phyloP scores from a whole-genome alignment of 2,329 filamentous ascomycete species.

The Talaromyces rugulosus region DNA sequence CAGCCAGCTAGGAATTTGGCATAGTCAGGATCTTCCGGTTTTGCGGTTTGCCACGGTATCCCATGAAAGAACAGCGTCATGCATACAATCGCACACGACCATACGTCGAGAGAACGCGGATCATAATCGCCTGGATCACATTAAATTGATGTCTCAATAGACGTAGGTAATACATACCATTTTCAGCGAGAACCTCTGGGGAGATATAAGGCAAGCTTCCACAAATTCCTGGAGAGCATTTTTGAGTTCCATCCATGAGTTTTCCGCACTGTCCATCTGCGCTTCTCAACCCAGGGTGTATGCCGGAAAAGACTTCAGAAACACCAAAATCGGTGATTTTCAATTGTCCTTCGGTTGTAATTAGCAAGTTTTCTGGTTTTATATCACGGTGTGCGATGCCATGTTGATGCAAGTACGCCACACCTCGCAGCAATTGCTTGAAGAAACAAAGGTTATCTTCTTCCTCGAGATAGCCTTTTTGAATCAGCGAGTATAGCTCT shows the following conservation, averaged over 20 bases:
- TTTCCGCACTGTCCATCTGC: constrained; percentile 69
- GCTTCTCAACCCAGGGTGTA: constrained; percentile 68
- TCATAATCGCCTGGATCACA: constrained; percentile 54
- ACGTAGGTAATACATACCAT: constrained; percentile 43
- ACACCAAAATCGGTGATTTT: constrained; percentile 93
- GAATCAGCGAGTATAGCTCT: constrained; percentile 72
- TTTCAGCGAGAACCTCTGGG: constrained; percentile 73
- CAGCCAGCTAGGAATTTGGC: constrained; percentile 62
- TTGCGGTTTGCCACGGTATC: constrained; percentile 70
- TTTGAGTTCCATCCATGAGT: constrained; percentile 65
- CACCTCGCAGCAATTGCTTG: constrained; percentile 80
- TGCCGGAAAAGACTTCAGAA: constrained; percentile 77
- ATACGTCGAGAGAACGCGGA: constrained; percentile 76
- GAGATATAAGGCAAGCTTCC: constrained; percentile 84
- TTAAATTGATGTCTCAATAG: constrained; percentile 1
- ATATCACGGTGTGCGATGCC: constrained; percentile 89
- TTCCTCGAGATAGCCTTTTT: constrained; percentile 63
- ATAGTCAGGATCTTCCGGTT: constrained; percentile 56
- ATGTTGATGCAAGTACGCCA: constrained; percentile 75
- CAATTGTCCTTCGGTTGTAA: constrained; percentile 73
- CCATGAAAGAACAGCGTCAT: constrained; percentile 69
- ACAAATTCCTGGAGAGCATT: constrained; percentile 75
- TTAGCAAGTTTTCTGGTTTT: constrained; percentile 81
- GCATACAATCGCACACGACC: constrained; percentile 81
- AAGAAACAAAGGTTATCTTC: constrained; percentile 78